phyloP scores from a whole-genome alignment of 208 protist species.

The Leishmania major region DNA sequence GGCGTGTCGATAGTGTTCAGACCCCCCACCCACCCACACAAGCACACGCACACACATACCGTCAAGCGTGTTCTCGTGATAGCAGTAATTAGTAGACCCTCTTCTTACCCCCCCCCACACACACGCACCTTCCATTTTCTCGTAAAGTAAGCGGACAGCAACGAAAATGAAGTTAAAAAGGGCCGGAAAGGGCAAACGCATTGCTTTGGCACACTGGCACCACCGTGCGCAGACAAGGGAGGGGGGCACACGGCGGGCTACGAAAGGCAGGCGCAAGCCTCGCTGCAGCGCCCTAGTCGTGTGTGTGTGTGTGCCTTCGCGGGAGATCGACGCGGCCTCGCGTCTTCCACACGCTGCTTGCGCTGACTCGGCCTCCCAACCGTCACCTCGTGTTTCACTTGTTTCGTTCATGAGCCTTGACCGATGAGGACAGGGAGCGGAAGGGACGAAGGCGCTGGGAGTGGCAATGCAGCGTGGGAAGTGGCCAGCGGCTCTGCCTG shows the following conservation, averaged over 20 bases:
- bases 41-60: not conserved
- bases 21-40: not conserved
- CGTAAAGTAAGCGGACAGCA: not conserved
- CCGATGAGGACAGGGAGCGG: not conserved
- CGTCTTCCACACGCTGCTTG: not conserved
- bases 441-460: not conserved
- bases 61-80: not conserved
- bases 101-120: not conserved
- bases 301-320: not conserved
- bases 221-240: not conserved
- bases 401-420: not conserved
- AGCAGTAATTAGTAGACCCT: slow-evolving; percentile 1
- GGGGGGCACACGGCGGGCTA: not conserved
- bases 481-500: not conserved
- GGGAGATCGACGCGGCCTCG: not conserved
- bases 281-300: not conserved
- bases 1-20: not conserved
- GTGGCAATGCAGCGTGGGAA: not conserved
- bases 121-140: not conserved
- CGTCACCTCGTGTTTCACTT: not conserved
- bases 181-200: not conserved
- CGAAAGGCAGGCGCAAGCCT: not conserved
- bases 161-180: not conserved
- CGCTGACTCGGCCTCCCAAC: not conserved
- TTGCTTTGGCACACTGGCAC: not conserved